Evolutionary conservation across 1,284 basidiomycete genomes (phyloP).

Genomic region (Chalciporus sp.): DNA sequence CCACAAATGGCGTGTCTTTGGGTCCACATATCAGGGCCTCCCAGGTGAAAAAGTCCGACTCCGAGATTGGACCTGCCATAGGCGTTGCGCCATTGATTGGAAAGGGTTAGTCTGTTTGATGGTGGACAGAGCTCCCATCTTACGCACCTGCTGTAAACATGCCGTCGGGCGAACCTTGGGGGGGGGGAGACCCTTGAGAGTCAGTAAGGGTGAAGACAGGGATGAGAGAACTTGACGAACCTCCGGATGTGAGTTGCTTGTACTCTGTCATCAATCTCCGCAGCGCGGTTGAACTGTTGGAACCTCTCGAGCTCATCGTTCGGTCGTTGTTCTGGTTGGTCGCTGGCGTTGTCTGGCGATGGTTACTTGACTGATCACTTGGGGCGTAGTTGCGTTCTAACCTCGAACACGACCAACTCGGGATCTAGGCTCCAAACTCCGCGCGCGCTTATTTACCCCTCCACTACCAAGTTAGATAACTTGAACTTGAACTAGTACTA

Average conservation of each 20-base stretch:
- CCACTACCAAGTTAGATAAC: too few species aligned
- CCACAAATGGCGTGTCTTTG: slow-evolving; percentile 94
- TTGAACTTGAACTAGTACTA: too few species aligned
- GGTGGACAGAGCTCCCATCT: background rate
- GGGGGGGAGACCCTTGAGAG: background rate
- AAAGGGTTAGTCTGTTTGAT: slow-evolving; percentile 2
- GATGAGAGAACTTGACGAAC: slow-evolving; percentile 31
- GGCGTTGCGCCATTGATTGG: background rate
- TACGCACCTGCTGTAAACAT: slow-evolving; percentile 89
- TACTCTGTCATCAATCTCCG: slow-evolving; percentile 92
- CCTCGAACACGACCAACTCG: too few species aligned
- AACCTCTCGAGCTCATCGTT: slow-evolving; percentile 44
- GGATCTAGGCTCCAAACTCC: slow-evolving; percentile 3
- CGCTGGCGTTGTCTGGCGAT: background rate
- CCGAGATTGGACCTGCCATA: slow-evolving; percentile 84
- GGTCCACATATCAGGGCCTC: slow-evolving; percentile 97
- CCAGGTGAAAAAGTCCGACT: slow-evolving; percentile 98
- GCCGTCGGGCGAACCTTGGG: slow-evolving; percentile 79
- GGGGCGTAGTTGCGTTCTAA: too few species aligned
- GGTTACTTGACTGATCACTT: background rate
- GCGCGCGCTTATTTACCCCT: background rate
- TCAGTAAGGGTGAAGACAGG: background rate
- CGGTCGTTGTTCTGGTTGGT: background rate
- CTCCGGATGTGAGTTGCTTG: slow-evolving; percentile 78
- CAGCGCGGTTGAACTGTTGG: slow-evolving; percentile 63